Conservation (phyloP, 805 yeast genomes). For the Millerago galiae region DNA sequence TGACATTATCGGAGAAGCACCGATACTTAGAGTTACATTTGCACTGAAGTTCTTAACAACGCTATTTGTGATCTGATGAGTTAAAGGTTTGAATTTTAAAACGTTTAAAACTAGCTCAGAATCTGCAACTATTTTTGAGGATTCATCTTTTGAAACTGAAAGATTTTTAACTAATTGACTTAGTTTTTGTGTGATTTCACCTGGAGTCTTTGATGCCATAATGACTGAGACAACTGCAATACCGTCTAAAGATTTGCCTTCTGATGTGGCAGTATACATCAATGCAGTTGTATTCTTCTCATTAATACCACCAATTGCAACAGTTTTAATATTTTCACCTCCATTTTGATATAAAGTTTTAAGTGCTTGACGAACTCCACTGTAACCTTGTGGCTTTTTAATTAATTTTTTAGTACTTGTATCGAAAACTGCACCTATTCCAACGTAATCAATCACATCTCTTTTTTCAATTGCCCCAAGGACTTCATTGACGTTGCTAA, state of each 20-base stretch:
- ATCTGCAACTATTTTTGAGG: not conserved
- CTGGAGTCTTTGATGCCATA: constrained; percentile 58
- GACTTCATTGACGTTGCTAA: constrained; percentile 53
- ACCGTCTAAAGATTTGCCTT: constrained; percentile 58
- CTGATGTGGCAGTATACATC: constrained; percentile 39
- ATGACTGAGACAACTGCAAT: constrained; percentile 84
- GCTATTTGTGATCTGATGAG: constrained; percentile 82
- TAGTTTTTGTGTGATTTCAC: constrained; percentile 36
- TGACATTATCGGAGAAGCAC: constrained; percentile 88
- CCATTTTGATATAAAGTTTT: constrained; percentile 34
- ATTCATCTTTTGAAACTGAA: not conserved
- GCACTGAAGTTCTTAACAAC: constrained; percentile 91
- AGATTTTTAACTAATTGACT: constrained; percentile 22
- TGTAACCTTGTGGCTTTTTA: constrained; percentile 58
- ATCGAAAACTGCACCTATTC: constrained; percentile 73
- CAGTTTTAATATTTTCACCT: constrained; percentile 44
- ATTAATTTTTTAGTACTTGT: constrained; percentile 64
- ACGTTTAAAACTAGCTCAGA: constrained; percentile 20
- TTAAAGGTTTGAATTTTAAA: constrained; percentile 43
- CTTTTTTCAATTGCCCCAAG: constrained; percentile 37
- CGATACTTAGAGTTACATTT: constrained; percentile 74
- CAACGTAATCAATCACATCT: constrained; percentile 64
- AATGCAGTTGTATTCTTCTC: constrained; percentile 55
- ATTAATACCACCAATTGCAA: constrained; percentile 77
- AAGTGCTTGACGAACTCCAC: constrained; percentile 54